Evolutionary conservation across 768 basidiomycete genomes (phyloP).

Genomic region (Boletus barrowsii): DNA sequence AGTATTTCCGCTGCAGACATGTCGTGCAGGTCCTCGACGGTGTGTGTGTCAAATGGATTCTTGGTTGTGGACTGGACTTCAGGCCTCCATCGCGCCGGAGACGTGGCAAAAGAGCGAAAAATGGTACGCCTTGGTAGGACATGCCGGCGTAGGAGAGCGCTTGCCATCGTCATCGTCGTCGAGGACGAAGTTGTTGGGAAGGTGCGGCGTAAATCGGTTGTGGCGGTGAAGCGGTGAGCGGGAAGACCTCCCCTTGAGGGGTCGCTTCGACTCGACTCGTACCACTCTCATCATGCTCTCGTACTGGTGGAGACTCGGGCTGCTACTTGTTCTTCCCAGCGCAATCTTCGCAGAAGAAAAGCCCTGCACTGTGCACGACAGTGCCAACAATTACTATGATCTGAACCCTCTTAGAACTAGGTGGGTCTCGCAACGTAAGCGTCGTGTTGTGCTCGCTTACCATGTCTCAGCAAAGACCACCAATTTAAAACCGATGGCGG

Average conservation of each 20-base stretch:
- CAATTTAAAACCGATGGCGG: constrained; percentile 47
- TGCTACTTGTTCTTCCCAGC: constrained; percentile 3
- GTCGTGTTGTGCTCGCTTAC: constrained; percentile 2
- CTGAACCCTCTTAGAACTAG: constrained; percentile 57
- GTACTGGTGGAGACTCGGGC: background rate
- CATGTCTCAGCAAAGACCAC: constrained; percentile 58
- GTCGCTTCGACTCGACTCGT: constrained; percentile 11
- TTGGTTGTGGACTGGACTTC: constrained; percentile 33
- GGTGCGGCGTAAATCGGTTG: constrained; percentile 27
- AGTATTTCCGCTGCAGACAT: constrained; percentile 79
- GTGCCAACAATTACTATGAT: constrained; percentile 58
- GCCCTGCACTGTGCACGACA: constrained; percentile 56
- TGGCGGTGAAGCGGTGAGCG: constrained; percentile 16
- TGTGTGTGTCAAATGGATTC: constrained; percentile 62
- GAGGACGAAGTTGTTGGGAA: constrained; percentile 9
- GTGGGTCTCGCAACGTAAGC: constrained; percentile 35
- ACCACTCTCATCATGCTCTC: constrained; percentile 5
- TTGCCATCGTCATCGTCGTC: constrained; percentile 54
- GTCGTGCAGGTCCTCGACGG: constrained; percentile 83
- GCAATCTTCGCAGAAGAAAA: constrained; percentile 39
- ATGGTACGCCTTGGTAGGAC: constrained; percentile 30
- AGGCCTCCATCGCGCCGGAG: constrained; percentile 20
- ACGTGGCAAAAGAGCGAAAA: constrained; percentile 27
- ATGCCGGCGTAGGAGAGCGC: constrained; percentile 60
- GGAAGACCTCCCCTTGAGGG: constrained; percentile 22